Conservation (phyloP, 208 protist species). For the Crithidia brevicula region DNA sequence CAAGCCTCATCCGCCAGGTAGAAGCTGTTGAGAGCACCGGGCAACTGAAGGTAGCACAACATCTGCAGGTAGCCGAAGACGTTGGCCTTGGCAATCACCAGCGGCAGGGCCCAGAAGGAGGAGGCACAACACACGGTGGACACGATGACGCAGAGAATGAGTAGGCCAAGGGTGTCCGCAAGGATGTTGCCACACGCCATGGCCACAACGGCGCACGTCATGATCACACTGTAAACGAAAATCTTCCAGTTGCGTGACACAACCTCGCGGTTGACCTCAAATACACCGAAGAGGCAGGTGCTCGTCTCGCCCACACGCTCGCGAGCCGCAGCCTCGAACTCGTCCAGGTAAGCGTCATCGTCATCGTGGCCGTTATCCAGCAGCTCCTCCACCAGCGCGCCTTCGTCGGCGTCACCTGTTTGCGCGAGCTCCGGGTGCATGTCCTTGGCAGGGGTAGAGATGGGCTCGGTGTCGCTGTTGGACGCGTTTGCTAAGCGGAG, state of each 20-base stretch:
- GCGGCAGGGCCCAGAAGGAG: conserved; percentile 51
- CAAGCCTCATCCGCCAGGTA: conserved; percentile 47
- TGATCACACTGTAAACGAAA: conserved; percentile 41
- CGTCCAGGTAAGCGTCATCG: background rate
- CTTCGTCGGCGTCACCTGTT: background rate
- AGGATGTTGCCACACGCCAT: conserved; percentile 44
- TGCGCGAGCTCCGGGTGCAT: background rate
- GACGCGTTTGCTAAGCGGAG: background rate
- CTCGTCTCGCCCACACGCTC: conserved; percentile 8
- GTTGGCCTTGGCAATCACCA: conserved; percentile 58
- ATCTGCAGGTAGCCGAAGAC: conserved; percentile 51
- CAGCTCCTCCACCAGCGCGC: conserved; percentile 6
- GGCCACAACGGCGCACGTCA: conserved; percentile 38
- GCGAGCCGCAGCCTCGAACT: conserved; percentile 7
- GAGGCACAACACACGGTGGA: conserved; percentile 33
- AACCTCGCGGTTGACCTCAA: conserved; percentile 67
- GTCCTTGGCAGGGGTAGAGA: background rate
- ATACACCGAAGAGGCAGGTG: conserved; percentile 37
- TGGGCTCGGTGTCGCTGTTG: background rate
- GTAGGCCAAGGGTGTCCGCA: conserved; percentile 23
- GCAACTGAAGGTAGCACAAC: conserved; percentile 45
- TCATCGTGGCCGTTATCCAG: background rate
- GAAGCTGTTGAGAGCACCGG: conserved; percentile 43
- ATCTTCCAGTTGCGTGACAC: conserved; percentile 38
- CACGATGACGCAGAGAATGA: conserved; percentile 34